Evolutionary conservation across 2,329 filamentous ascomycete species (phyloP), one percentile per base, ranked within the genome.

Genomic region (Arthrobotrys conoides): DNA sequence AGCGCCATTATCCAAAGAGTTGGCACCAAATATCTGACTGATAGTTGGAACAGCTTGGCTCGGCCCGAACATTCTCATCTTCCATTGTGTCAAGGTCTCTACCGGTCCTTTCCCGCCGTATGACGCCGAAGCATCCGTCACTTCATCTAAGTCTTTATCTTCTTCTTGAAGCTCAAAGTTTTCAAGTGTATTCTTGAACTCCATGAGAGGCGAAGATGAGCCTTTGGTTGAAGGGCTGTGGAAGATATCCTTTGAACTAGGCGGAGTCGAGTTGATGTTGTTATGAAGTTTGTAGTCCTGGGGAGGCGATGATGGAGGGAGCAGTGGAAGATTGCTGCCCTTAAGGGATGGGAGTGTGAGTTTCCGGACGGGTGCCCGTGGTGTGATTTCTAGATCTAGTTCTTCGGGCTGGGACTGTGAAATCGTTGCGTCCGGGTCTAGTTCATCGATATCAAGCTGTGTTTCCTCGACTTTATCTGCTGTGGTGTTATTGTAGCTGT

Each of bases 21-120:
- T 65, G 14, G 16, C 30, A 0, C 67, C 67, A 20, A 77, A 38
- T 44, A 77, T 63, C n/a, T 77, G 73, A 18, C 73, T 77, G 10
- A 77, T 68, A 9, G 73, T 77, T 5, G 73, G 73, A 38, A 77
- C 61, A 0, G 67, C 73, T 27, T 77, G 73, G 18, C 67, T 77
- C 3, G 73, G 73, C 3, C 73, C 73, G 24, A 77, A 77, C n/a
- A 57, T 71, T 22, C 73, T 71, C 30, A 77, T 30, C 36, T 71
- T 77, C 73, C 73, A 77, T 41, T 77, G 73, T n/a, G 48, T 71
- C 5, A 65, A 61, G 1, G 73, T 77, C 16, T 77, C 73, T 14
- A 71, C 61, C 0, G 49, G 22, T 1, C 61, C 16, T 33, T 73
- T 73, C 22, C 20, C 20, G 2, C n/a, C 5, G 41, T 66, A 49